Conservation (phyloP, 2,329 filamentous ascomycete species). For the Thelonectria olida region DNA sequence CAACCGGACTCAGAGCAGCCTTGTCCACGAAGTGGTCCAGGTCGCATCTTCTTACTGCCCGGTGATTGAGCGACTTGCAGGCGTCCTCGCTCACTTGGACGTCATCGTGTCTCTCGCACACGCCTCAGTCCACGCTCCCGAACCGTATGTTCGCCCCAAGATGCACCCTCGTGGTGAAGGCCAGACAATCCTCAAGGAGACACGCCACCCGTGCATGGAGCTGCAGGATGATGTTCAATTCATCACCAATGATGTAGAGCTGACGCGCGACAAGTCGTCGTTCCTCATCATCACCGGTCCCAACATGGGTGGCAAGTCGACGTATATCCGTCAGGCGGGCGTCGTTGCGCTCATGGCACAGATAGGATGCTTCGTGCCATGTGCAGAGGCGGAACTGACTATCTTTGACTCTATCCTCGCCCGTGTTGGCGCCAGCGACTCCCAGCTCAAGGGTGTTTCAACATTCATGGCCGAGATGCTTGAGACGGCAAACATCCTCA, state of each 20-base stretch:
- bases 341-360: conserved; percentile 98
- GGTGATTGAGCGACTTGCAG: conserved; percentile 88
- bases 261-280: conserved; percentile 80
- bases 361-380: conserved; percentile 95
- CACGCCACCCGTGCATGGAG: conserved; percentile 96
- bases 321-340: conserved; percentile 96
- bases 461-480: conserved; percentile 99
- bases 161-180: conserved; percentile 90
- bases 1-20: conserved; percentile 89
- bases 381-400: conserved; percentile 86
- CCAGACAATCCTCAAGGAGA: conserved; percentile 89
- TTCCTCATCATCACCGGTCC: conserved; percentile 97
- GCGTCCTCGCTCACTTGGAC: conserved; percentile 90
- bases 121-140: conserved; percentile 90
- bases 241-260: conserved; percentile 94
- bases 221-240: conserved; percentile 99
- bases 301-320: conserved; percentile 99
- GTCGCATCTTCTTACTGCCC: conserved; percentile 96
- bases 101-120: conserved; percentile 96
- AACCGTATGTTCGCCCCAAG: conserved; percentile 88
- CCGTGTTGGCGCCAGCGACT: conserved; percentile 93
- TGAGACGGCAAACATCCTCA: conserved; percentile 97
- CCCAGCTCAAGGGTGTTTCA: conserved; percentile 95
- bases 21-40: conserved; percentile 91
- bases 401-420: conserved; percentile 98